Base-by-base conservation (phyloP, 2,329 filamentous ascomycete genomes). In the Cephalotrichum gorgonifer region DNA sequence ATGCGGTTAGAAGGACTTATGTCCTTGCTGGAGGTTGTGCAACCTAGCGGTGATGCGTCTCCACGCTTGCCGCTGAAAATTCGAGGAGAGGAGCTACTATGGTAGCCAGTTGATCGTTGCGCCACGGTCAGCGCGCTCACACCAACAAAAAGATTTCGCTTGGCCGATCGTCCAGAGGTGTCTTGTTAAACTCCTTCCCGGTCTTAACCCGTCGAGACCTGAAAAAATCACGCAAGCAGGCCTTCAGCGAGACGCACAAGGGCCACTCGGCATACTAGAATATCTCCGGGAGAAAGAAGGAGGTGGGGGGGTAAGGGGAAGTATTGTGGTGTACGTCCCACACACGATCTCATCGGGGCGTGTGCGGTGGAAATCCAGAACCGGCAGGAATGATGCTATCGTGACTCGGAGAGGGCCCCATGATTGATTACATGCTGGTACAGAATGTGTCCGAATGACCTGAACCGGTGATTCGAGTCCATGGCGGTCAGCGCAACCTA, bases 361-460 rank as follows among this genome's bases (percentile, higher is more conserved):
- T 4, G 35, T 20, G n/a, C 17, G n/a, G n/a, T 22, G 35, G 35
- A 20, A 20, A 39, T 20, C 22, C 6, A 8, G 17, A 20, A 22
- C 7, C 17, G 35, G 33, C n/a, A 11, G 35, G 35, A 11, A 39
- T 20, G 35, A 39, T 20, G 35, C n/a, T 39, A 39, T 39, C 35
- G n/a, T 39, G n/a, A 20, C 35, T 39, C n/a, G 7, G n/a, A 25
- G n/a, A 15, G n/a, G 22, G 22, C 22, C 41, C 14, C 41, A 27
- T 43, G 22, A 43, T 43, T 43, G 22, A 43, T 43, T 28, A 3
- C 23, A n/a, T 25, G 41, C 23, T 43, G 23, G 41, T 43, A 43
- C 41, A 43, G 23, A 12, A n/a, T 44, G 11, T 44, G 43, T 30
- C 43, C 43, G 25, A 30, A 44, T 44, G 43, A 44, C 43, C 43